These are phyloP conservation scores for Chlorella ohadii DNA, from an alignment of 139 green algal species.

Conservation along the genomic window DNA sequence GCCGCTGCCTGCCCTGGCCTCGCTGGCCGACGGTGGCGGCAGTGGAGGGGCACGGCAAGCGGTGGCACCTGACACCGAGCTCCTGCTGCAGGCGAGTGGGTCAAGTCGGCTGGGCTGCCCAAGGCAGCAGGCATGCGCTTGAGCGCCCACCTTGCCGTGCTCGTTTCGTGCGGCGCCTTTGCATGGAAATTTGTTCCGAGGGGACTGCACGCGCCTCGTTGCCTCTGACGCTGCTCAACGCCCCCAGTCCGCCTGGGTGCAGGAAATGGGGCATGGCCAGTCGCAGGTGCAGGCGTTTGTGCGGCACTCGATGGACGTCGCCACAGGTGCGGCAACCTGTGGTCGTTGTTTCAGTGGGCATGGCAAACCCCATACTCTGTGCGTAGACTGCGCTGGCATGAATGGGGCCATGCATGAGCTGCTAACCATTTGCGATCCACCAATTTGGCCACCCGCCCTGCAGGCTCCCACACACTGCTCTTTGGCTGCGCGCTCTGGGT, in stretches of 20 bases:
- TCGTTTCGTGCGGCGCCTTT: too few species aligned
- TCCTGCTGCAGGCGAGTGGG: background rate
- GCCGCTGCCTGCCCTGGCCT: conserved; percentile 1
- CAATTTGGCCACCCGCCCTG: too few species aligned
- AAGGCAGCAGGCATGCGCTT: too few species aligned
- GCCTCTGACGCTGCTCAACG: too few species aligned
- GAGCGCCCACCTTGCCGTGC: too few species aligned
- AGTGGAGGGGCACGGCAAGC: background rate
- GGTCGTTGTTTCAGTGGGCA: background rate
- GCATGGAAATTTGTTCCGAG: too few species aligned
- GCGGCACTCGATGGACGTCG: conserved; percentile 19
- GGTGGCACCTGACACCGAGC: conserved; percentile 3
- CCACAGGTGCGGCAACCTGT: conserved; percentile 20
- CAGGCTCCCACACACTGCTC: conserved; percentile 38
- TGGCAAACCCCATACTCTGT: too few species aligned
- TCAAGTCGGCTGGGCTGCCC: too few species aligned
- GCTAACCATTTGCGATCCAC: background rate
- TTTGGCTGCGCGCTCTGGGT: conserved; percentile 71
- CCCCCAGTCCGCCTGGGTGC: background rate
- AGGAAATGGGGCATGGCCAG: conserved; percentile 13
- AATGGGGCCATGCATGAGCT: background rate
- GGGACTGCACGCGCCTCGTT: too few species aligned
- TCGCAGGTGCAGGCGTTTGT: conserved; percentile 28
- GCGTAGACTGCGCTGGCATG: too few species aligned
- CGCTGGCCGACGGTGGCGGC: background rate